Base-by-base conservation (phyloP, 2,329 filamentous ascomycete genomes). In the Xylariaceae sp. region DNA sequence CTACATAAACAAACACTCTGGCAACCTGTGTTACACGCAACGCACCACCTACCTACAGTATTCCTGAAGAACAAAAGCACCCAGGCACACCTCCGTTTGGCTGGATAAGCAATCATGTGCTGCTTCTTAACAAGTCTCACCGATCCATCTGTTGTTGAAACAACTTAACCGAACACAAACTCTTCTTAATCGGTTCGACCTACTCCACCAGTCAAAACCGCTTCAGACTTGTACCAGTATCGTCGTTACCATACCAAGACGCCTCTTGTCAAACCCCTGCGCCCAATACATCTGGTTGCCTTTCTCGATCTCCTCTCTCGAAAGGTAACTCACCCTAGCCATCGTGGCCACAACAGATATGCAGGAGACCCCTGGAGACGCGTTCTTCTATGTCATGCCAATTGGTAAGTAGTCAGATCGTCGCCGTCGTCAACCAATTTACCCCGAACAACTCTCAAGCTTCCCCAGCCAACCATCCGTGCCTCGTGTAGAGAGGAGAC, bases 341-440 rank as follows among this genome's bases (percentile, higher is more conserved):
- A 70, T 64, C 65, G 77, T 77, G 75, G 75, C 75, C 66, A 67
- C 69, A 61, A 65, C 68, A 67, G 66, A 66, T 67, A 75, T 76
- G 75, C 77, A 75, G 70, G 57, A 55, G 42, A 76, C 73, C 75
- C 77, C 75, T 75, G 76, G 70, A 70, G 74, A 76, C 73, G 74
- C 73, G 64, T 73, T 74, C 59, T 78, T 76, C 60, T 81, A 78
- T 73, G 76, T 84, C 64, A 76, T 74, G 66, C 82, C 81, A 71
- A 81, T 84, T 73, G 82, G 82, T 84, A 73, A 79, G 81, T 74
- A 58, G 61, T 66, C 63, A 66, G 50, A 52, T 62, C 67, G 58
- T 65, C 65, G 26, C 20, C 45, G 48, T 63, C 50, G 43, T 37
- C 52, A 57, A 52, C 59, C 44, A 47, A 48, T 51, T 48, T 57